phyloP scores from a whole-genome alignment of 805 yeast species.

The Yarrowia osloensis region DNA sequence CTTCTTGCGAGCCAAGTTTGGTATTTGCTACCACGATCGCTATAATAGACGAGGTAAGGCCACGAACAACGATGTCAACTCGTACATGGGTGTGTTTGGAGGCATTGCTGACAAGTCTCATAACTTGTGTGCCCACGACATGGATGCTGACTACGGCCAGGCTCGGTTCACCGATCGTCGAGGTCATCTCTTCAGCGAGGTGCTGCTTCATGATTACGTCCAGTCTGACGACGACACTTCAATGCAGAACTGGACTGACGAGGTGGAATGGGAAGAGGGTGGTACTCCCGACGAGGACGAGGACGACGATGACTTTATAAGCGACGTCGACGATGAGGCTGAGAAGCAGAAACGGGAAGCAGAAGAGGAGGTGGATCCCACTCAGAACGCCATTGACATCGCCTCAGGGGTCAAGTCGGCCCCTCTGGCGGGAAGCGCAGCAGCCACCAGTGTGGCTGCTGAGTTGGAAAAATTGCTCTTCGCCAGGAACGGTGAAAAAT shows the following conservation, averaged over 20 bases:
- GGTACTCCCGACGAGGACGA: neutral
- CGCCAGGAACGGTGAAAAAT: neutral
- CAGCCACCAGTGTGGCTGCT: neutral
- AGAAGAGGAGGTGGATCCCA: neutral
- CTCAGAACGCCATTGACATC: neutral
- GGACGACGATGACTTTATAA: neutral
- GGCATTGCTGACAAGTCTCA: conserved; percentile 3
- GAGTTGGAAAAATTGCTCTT: neutral
- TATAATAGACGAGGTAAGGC: neutral
- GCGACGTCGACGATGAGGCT: neutral
- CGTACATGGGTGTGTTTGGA: conserved; percentile 7
- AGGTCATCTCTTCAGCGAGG: conserved; percentile 19
- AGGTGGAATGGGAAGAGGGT: conserved; percentile 26
- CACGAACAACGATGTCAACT: neutral
- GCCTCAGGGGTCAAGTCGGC: neutral
- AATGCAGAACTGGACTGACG: conserved; percentile 29
- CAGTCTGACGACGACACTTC: conserved; percentile 27
- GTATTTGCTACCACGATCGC: conserved; percentile 23
- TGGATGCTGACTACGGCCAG: conserved; percentile 1
- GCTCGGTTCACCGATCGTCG: conserved; percentile 10
- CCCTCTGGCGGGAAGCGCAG: neutral
- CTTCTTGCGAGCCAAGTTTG: conserved; percentile 25
- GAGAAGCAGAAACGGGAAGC: neutral
- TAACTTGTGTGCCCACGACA: conserved; percentile 11
- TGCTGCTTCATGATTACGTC: conserved; percentile 18